Conservation (phyloP, 1,284 basidiomycete species). For the Sanghuangporus sanghuang region DNA sequence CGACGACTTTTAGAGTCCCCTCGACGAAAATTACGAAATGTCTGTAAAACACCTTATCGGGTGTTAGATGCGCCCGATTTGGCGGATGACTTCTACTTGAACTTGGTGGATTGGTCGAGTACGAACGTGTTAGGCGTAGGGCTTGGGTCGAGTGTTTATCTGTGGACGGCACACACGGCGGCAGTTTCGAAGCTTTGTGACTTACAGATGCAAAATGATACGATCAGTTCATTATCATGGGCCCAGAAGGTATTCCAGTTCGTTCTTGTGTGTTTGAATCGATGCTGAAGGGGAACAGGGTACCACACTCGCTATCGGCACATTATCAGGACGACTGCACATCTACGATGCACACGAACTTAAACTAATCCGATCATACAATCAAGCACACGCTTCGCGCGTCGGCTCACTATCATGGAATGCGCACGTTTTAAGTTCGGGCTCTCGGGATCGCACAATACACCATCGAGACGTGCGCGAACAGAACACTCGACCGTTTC, state of each 20-base stretch:
- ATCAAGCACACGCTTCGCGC: conserved; percentile 81
- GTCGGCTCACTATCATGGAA: conserved; percentile 97
- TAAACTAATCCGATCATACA: conserved; percentile 79
- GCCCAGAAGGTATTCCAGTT: conserved; percentile 71
- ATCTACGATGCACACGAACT: conserved; percentile 92
- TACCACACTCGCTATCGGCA: conserved; percentile 88
- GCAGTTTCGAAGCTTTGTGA: conserved; percentile 92
- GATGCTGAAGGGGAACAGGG: conserved; percentile 42
- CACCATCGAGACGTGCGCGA: conserved; percentile 91
- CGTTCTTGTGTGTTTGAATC: not conserved
- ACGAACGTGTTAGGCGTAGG: conserved; percentile 95
- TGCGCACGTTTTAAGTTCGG: conserved; percentile 81
- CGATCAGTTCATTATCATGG: conserved; percentile 87
- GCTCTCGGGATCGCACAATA: conserved; percentile 87
- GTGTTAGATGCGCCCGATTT: conserved; percentile 97
- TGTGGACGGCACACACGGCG: conserved; percentile 95
- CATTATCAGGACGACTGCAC: conserved; percentile 80
- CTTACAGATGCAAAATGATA: conserved; percentile 55
- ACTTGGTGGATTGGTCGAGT: conserved; percentile 95
- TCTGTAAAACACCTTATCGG: conserved; percentile 95
- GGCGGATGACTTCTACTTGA: conserved; percentile 97
- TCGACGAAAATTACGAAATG: conserved; percentile 71
- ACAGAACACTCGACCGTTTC: conserved; percentile 64
- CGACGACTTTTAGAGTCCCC: conserved; percentile 85
- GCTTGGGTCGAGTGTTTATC: conserved; percentile 87